Conservation (phyloP, 2,329 filamentous ascomycete species). For the Myriosclerotinia scirpicola region DNA sequence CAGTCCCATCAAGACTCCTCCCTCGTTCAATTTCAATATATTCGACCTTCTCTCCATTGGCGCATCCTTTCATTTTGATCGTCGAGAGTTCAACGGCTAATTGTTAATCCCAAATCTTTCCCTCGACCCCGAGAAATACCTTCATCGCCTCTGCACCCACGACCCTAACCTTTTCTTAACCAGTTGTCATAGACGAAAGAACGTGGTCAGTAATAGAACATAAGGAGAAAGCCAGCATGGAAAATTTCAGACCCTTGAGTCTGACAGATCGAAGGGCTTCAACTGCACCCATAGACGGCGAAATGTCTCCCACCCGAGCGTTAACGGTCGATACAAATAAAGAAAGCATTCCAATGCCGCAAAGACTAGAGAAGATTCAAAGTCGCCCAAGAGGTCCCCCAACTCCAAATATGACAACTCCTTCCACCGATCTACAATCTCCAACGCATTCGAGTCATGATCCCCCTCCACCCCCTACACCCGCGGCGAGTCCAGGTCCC, state of each 20-base stretch:
- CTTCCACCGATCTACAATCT: constrained; percentile 59
- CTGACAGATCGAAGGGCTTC: constrained; percentile 63
- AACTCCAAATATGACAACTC: constrained; percentile 66
- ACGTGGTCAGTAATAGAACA: background rate
- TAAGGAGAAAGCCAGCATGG: constrained; percentile 31
- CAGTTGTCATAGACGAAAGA: background rate
- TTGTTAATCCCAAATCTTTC: constrained; percentile 11
- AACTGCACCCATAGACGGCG: constrained; percentile 53
- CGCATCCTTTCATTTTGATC: constrained; percentile 1
- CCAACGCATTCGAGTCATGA: constrained; percentile 41
- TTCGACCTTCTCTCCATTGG: constrained; percentile 1
- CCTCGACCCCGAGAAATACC: constrained; percentile 8
- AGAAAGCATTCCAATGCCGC: constrained; percentile 40
- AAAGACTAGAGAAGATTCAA: constrained; percentile 56
- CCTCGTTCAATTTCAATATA: background rate
- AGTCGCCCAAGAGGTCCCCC: constrained; percentile 58
- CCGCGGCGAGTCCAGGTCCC: constrained; percentile 64
- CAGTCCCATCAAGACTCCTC: background rate
- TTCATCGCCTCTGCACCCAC: background rate
- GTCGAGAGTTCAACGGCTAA: constrained; percentile 7
- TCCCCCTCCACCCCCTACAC: constrained; percentile 64
- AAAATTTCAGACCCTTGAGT: constrained; percentile 51
- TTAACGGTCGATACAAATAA: constrained; percentile 52
- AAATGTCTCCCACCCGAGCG: constrained; percentile 38
- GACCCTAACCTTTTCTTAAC: background rate